Percentiles rank a stretch among this genome's conserved stretches.
Conservation (phyloP, 192 early-diverging fungal species). For the Backusella psychrophila region DNA sequence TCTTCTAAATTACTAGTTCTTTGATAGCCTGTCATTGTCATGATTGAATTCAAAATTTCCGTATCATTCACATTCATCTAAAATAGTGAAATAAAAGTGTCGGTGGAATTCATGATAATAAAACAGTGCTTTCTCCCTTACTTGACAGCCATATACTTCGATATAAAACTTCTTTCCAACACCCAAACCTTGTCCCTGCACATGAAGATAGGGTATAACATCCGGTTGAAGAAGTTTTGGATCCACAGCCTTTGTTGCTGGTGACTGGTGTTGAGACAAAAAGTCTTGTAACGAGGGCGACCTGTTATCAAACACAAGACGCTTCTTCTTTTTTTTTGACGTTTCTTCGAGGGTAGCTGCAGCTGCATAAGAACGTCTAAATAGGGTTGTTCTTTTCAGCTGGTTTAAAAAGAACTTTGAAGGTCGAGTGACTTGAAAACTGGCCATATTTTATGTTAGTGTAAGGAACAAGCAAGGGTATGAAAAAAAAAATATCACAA, state of each 20-base stretch:
- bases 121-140: background rate
- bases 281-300: conserved; percentile 49
- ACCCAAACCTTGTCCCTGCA: conserved; percentile 44
- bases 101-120: no score
- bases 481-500: background rate
- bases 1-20: conserved; percentile 52
- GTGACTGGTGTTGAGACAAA: conserved; percentile 19
- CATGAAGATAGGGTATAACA: conserved; percentile 42
- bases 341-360: background rate
- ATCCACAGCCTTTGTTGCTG: conserved; percentile 4
- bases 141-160: conserved; percentile 78
- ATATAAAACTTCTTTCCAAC: conserved; percentile 66
- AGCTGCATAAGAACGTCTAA: background rate
- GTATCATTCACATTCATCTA: conserved; percentile 80
- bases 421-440: background rate
- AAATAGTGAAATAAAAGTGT: background rate
- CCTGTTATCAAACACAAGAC: conserved; percentile 46
- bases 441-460: conserved; percentile 2
- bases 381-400: background rate
- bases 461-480: background rate
- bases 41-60: conserved; percentile 72
- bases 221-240: conserved; percentile 16
- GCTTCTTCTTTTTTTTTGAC: conserved; percentile 24
- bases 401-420: background rate
- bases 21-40: conserved; percentile 65